Base-by-base conservation (phyloP, 2,329 filamentous ascomycete genomes). In the Verticillium nonalfalfae region DNA sequence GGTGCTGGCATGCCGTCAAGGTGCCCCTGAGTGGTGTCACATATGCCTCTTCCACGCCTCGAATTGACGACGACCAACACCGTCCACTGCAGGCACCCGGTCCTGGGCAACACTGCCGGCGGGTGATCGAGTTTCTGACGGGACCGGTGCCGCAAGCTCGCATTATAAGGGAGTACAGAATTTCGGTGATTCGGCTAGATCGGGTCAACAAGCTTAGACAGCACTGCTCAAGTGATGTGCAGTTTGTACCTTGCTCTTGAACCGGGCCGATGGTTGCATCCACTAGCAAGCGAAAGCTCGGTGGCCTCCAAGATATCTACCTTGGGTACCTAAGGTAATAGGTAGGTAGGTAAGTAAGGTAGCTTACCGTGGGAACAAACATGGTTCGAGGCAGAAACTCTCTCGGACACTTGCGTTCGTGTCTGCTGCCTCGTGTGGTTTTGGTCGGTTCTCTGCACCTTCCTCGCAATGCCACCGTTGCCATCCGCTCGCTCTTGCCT, bases 41-140 rank as follows among this genome's bases (percentile, higher is more conserved):
- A 14, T 4, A 35, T 54, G 26, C 26, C 18, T 56, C 35, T 36
- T n/a, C 50, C 40, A 58, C 9, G n/a, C 40, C 9, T 50, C 15
- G 18, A 21, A 50, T 10, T 50, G 40, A 50, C 40, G 40, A 50
- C 18, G 40, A 62, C 31, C 40, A 50, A 34, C 26, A 45, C 39
- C 50, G 18, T 34, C 39, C 26, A 45, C 56, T 63, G 62, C 61
- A 64, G 40, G 59, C n/a, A 35, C 45, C 62, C 62, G 61, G 7
- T 3, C 6, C 59, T 39, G 10, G 45, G 5, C 38, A 38, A 38
- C 14, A 31, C 57, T 50, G 40, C 10, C 7, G 15, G 31, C 33
- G 21, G 45, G 40, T 18, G 18, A 9, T 18, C 40, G 40, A 50
- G 18, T 50, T 18, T 50, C n/a, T 11, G 40, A 50, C 40, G 40